Evolutionary conservation across 495 filamentous ascomycete genomes (phyloP).

Genomic region (Podospora pseudopauciseta): DNA sequence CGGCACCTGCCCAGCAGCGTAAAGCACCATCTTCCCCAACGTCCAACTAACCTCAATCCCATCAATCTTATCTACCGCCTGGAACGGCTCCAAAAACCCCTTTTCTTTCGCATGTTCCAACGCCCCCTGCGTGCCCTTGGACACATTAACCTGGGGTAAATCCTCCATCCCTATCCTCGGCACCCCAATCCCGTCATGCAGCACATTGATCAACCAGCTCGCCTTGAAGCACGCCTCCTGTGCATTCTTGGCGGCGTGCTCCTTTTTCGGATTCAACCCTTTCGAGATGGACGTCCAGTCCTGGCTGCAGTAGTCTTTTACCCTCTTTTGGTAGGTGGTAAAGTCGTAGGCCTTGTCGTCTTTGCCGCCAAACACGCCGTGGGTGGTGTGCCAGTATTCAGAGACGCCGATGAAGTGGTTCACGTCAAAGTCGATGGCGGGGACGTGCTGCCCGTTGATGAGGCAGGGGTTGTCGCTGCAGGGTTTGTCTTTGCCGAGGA

Average conservation of each 20-base stretch:
- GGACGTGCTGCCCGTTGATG: conserved; percentile 82
- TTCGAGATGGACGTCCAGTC: conserved; percentile 72
- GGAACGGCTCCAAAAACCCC: conserved; percentile 84
- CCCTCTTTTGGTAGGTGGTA: conserved; percentile 79
- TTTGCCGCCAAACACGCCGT: conserved; percentile 82
- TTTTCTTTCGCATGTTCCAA: conserved; percentile 67
- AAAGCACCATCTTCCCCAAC: conserved; percentile 95
- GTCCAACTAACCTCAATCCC: conserved; percentile 98
- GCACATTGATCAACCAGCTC: conserved; percentile 92
- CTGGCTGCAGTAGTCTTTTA: conserved; percentile 79
- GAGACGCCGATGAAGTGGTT: conserved; percentile 98
- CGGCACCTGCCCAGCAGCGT: conserved; percentile 83
- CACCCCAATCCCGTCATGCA: conserved; percentile 93
- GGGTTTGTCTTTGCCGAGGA: conserved; percentile 84
- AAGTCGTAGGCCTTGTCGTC: conserved; percentile 89
- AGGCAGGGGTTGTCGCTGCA: conserved; percentile 84
- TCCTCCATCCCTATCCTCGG: conserved; percentile 81
- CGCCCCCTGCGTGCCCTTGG: conserved; percentile 67
- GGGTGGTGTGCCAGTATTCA: conserved; percentile 98
- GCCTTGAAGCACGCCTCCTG: conserved; percentile 95
- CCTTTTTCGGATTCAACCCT: conserved; percentile 56
- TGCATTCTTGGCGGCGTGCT: conserved; percentile 60
- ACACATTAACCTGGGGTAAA: conserved; percentile 56
- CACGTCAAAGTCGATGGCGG: conserved; percentile 94
- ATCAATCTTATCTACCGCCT: conserved; percentile 88